phyloP scores from a whole-genome alignment of 75 land plant species.

The Sequoiadendron giganteum region DNA sequence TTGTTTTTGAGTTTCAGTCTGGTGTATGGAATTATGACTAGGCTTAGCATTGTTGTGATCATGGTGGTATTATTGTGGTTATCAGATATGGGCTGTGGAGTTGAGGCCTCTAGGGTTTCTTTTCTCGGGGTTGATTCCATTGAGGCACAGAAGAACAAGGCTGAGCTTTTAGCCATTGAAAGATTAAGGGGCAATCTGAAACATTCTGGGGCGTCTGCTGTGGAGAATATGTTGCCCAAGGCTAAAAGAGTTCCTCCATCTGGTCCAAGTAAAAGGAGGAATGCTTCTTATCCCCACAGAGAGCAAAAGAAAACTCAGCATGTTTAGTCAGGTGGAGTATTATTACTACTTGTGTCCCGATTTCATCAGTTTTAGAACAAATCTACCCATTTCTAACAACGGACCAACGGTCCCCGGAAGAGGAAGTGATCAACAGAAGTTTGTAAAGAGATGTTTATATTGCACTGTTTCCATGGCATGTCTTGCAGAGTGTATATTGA shows the following conservation, averaged over 20 bases:
- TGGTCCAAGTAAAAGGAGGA: background rate
- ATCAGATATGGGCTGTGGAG: background rate
- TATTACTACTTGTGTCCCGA: background rate
- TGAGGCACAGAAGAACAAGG: background rate
- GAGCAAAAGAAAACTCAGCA: background rate
- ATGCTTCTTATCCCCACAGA: background rate
- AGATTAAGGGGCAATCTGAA: background rate
- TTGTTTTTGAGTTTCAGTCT: background rate
- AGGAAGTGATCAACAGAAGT: background rate
- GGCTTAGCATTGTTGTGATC: background rate
- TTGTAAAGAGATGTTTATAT: background rate
- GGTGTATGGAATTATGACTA: background rate
- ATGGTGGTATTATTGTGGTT: background rate
- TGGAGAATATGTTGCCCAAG: slow-evolving; percentile 6
- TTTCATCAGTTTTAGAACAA: background rate
- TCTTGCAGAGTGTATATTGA: background rate
- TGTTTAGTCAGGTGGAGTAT: background rate
- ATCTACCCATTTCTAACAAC: background rate
- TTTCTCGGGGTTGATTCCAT: background rate
- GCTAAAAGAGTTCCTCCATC: background rate
- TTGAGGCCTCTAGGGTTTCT: background rate
- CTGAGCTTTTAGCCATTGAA: background rate
- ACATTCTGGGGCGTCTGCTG: background rate
- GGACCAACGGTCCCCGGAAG: background rate
- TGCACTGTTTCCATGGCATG: background rate